Percentiles rank a stretch among this genome's conserved stretches.
Conservation (phyloP, 164 flowering plant species). For the Dillenia suffruticosa region DNA sequence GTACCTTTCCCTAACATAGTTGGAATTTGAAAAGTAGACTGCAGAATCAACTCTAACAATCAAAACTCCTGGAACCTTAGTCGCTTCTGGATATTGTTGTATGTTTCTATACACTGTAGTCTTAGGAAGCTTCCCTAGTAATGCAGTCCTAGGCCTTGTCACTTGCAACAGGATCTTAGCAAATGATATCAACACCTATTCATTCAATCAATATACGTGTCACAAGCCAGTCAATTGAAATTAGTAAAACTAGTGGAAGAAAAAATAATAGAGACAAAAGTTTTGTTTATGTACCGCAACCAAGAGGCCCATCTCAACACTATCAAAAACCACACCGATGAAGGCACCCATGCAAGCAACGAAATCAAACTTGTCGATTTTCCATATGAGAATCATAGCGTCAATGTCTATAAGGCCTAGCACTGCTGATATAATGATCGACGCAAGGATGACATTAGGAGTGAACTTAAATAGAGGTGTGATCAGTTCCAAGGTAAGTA, state of each 20-base stretch:
- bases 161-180: conserved; percentile 81
- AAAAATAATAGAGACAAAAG: not conserved
- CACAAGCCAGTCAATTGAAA: too few relatives aligned
- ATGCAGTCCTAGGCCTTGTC: conserved; percentile 71
- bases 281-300: conserved; percentile 49
- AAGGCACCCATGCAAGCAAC: conserved; percentile 94
- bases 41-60: conserved; percentile 80
- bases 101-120: conserved; percentile 64
- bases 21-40: conserved; percentile 84
- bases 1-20: conserved; percentile 77
- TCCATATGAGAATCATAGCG: conserved; percentile 77
- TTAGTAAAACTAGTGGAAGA: not conserved
- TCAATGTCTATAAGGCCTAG: conserved; percentile 61
- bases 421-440: conserved; percentile 87
- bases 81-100: conserved; percentile 72
- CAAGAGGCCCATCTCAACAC: conserved; percentile 86
- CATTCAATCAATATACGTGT: too few relatives aligned
- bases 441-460: conserved; percentile 82
- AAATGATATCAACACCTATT: conserved; percentile 71
- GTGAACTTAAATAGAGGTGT: conserved; percentile 91
- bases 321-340: conserved; percentile 70
- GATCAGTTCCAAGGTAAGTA: conserved; percentile 63
- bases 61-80: conserved; percentile 53
- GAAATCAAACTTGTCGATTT: conserved; percentile 85
- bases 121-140: conserved; percentile 67